A percentile compares a stretch with the other conserved stretches of the same genome.
Evolutionary conservation across 1,139 yeast species (phyloP).

Genomic region (Keqinozyma sinolaborantium): DNA sequence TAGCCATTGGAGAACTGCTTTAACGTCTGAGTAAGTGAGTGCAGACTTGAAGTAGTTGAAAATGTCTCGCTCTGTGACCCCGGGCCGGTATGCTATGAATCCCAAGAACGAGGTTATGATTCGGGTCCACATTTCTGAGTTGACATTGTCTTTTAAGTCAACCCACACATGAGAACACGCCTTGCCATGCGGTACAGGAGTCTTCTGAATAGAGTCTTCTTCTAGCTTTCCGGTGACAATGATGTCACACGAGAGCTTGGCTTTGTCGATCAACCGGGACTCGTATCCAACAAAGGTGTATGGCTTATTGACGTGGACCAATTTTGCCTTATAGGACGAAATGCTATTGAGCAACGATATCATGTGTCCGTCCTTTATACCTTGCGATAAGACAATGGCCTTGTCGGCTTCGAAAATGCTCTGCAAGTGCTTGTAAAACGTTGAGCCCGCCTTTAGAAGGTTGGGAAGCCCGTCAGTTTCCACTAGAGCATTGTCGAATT

Average conservation of each 20-base stretch:
- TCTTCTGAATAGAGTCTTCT: slow-evolving; percentile 6
- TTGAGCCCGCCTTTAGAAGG: slow-evolving; percentile 44
- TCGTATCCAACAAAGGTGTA: slow-evolving; percentile 54
- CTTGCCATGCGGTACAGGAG: slow-evolving; percentile 51
- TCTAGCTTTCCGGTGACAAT: slow-evolving; percentile 19
- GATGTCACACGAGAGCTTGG: slow-evolving; percentile 62
- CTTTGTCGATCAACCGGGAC: slow-evolving; percentile 59
- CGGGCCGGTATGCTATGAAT: slow-evolving; percentile 64
- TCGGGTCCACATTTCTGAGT: slow-evolving; percentile 56
- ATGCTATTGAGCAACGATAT: slow-evolving; percentile 49
- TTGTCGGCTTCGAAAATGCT: slow-evolving; percentile 37
- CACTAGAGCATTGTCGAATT: slow-evolving; percentile 38
- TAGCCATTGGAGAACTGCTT: slow-evolving; percentile 58
- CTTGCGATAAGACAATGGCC: slow-evolving; percentile 57
- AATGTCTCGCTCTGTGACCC: slow-evolving; percentile 40
- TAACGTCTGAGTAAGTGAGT: slow-evolving; percentile 48
- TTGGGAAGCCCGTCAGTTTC: slow-evolving; percentile 33
- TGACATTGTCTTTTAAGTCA: slow-evolving; percentile 59
- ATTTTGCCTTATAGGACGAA: slow-evolving; percentile 28
- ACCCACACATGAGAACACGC: slow-evolving; percentile 76
- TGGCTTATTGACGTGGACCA: slow-evolving; percentile 53
- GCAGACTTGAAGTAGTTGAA: slow-evolving; percentile 35
- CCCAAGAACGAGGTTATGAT: slow-evolving; percentile 47
- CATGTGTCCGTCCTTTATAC: slow-evolving; percentile 56
- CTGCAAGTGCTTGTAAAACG: slow-evolving; percentile 36